phyloP scores from a whole-genome alignment of 768 basidiomycete species.

The Rubroboletus satanas region DNA sequence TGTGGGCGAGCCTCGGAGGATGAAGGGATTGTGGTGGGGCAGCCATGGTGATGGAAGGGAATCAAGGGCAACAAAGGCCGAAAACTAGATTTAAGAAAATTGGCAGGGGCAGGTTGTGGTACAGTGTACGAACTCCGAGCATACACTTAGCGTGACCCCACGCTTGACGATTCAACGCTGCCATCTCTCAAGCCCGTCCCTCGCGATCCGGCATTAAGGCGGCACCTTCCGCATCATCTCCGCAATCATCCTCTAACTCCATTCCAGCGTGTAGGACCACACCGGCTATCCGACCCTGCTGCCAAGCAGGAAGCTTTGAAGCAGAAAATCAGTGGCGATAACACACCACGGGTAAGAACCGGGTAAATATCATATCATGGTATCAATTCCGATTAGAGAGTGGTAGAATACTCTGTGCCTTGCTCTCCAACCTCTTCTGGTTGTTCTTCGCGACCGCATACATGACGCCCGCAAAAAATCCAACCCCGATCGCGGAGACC shows the following conservation, averaged over 20 bases:
- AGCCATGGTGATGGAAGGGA: slow-evolving; percentile 25
- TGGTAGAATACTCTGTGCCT: slow-evolving; percentile 60
- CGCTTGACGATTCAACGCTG: background rate
- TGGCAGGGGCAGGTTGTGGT: background rate
- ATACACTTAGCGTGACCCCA: background rate
- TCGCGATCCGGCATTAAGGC: slow-evolving; percentile 31
- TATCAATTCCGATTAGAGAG: slow-evolving; percentile 49
- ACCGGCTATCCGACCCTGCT: background rate
- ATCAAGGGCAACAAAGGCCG: slow-evolving; percentile 6
- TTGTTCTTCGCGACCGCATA: slow-evolving; percentile 95
- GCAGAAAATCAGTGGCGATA: background rate
- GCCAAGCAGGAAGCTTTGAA: background rate
- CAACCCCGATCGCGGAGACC: slow-evolving; percentile 80
- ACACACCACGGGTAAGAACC: background rate
- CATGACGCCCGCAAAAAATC: slow-evolving; percentile 88
- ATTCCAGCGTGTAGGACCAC: background rate
- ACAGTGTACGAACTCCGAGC: background rate
- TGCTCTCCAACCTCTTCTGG: slow-evolving; percentile 73
- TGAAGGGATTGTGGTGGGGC: slow-evolving; percentile 45
- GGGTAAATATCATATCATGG: background rate
- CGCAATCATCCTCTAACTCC: background rate
- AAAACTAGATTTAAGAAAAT: slow-evolving; percentile 7
- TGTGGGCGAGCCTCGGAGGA: slow-evolving; percentile 68
- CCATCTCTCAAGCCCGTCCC: slow-evolving; percentile 4
- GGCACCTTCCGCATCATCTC: slow-evolving; percentile 27